Percentiles rank a stretch among this genome's conserved stretches.
Evolutionary conservation across 2,329 filamentous ascomycete genomes (phyloP).

Genomic region (Metarhizium rileyi): DNA sequence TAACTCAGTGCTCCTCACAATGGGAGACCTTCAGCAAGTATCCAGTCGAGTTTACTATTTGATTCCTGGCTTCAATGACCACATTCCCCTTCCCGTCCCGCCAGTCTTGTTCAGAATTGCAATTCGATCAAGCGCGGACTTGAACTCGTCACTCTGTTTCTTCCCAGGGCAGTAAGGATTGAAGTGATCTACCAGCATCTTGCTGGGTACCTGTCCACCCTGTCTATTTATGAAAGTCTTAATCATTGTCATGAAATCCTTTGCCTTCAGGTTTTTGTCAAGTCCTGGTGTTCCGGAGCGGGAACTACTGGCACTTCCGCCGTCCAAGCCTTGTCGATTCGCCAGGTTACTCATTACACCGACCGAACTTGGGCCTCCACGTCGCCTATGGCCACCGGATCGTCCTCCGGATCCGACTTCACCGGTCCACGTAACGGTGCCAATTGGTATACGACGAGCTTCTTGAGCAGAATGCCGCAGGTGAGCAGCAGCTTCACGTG

Average conservation of each 20-base stretch:
- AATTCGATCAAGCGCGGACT: constrained; percentile 66
- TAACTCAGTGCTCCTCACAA: not conserved
- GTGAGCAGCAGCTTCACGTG: constrained; percentile 65
- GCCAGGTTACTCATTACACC: constrained; percentile 48
- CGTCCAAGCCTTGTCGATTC: constrained; percentile 42
- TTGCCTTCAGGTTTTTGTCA: constrained; percentile 35
- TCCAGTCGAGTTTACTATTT: constrained; percentile 11
- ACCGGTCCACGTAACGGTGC: constrained; percentile 90
- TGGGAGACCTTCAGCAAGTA: not conserved
- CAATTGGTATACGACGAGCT: constrained; percentile 64
- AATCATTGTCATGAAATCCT: constrained; percentile 63
- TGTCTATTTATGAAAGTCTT: constrained; percentile 69
- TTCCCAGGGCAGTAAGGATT: constrained; percentile 59
- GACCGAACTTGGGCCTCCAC: constrained; percentile 42
- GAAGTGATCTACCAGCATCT: constrained; percentile 85
- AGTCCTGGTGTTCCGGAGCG: constrained; percentile 33
- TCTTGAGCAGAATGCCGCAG: constrained; percentile 64
- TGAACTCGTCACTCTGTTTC: constrained; percentile 70
- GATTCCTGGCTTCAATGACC: constrained; percentile 34
- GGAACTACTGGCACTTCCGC: constrained; percentile 33
- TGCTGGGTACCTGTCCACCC: constrained; percentile 68
- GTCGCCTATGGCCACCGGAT: constrained; percentile 45
- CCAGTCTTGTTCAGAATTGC: constrained; percentile 58
- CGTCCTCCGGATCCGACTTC: constrained; percentile 68
- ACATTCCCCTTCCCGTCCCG: constrained; percentile 42